A percentile compares a stretch with the other conserved stretches of the same genome.
phyloP scores from a whole-genome alignment of 108 stramenopile genomes.

The Fragilariopsis cylindrus region DNA sequence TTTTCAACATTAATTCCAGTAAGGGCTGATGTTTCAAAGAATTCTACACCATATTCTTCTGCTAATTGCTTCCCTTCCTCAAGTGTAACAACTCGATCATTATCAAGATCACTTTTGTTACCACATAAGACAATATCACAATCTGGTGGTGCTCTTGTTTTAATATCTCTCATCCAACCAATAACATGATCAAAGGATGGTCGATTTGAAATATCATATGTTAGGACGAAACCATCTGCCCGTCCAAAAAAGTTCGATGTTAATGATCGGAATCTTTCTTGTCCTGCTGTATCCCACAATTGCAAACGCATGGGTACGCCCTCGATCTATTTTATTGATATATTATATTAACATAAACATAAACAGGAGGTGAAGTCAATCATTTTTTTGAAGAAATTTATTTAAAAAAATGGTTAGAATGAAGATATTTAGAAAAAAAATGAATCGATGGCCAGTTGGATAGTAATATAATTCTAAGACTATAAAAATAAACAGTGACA shows the following conservation, averaged over 20 bases:
- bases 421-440: background rate
- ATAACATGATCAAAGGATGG: slow-evolving; percentile 92
- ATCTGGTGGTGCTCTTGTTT: slow-evolving; percentile 87
- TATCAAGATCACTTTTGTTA: slow-evolving; percentile 86
- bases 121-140: slow-evolving; percentile 88
- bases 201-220: slow-evolving; percentile 88
- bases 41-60: slow-evolving; percentile 92
- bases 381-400: no score
- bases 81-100: slow-evolving; percentile 71
- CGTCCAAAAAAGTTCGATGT: slow-evolving; percentile 94
- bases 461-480: background rate
- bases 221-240: slow-evolving; percentile 92
- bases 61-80: slow-evolving; percentile 89
- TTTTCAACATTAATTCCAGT: slow-evolving; percentile 92
- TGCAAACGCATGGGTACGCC: slow-evolving; percentile 86
- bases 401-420: no score
- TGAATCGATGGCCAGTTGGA: background rate
- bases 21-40: slow-evolving; percentile 96
- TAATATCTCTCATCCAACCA: slow-evolving; percentile 93
- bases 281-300: slow-evolving; percentile 96
- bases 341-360: no score
- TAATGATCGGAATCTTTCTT: slow-evolving; percentile 92
- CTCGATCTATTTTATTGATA: slow-evolving; percentile 58
- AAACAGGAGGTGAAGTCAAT: no score
- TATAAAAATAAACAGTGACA: no score